Percentiles rank a stretch among this genome's conserved stretches.
phyloP scores from a whole-genome alignment of 805 yeast species.

The Yarrowia yakushimensis region DNA sequence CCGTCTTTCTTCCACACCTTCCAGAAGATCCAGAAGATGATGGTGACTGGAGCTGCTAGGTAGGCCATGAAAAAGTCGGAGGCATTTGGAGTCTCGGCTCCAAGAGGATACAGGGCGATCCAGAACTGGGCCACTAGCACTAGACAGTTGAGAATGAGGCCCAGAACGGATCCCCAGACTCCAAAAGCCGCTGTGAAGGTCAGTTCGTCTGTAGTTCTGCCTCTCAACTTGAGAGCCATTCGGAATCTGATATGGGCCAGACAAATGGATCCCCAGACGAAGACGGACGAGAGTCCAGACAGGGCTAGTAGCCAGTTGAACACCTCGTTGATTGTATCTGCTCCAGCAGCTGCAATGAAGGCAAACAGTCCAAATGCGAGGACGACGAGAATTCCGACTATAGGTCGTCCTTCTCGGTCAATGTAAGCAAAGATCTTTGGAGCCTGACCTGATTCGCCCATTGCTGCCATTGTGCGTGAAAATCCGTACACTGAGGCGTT shows the following conservation, averaged over 20 bases:
- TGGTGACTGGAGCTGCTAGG: background rate
- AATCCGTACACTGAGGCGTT: background rate
- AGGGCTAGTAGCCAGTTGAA: background rate
- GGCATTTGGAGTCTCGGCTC: background rate
- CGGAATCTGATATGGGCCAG: background rate
- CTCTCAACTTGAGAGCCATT: background rate
- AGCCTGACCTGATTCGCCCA: background rate
- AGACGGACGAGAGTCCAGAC: background rate
- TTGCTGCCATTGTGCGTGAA: background rate
- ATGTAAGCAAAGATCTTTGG: background rate
- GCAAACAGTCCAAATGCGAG: background rate
- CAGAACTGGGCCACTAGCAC: background rate
- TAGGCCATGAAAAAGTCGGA: background rate
- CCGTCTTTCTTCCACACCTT: background rate
- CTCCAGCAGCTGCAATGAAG: background rate
- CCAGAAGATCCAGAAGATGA: background rate
- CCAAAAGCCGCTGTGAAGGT: background rate
- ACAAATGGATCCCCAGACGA: background rate
- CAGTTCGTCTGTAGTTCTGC: background rate
- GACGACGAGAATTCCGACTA: background rate
- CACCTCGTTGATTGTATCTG: background rate
- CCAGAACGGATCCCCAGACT: background rate
- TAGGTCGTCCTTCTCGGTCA: background rate
- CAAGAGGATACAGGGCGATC: background rate
- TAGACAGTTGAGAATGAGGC: background rate